Percentiles rank a stretch among this genome's conserved stretches.
Evolutionary conservation across 495 filamentous ascomycete genomes (phyloP).

Genomic region (Aspergillus biplanus): DNA sequence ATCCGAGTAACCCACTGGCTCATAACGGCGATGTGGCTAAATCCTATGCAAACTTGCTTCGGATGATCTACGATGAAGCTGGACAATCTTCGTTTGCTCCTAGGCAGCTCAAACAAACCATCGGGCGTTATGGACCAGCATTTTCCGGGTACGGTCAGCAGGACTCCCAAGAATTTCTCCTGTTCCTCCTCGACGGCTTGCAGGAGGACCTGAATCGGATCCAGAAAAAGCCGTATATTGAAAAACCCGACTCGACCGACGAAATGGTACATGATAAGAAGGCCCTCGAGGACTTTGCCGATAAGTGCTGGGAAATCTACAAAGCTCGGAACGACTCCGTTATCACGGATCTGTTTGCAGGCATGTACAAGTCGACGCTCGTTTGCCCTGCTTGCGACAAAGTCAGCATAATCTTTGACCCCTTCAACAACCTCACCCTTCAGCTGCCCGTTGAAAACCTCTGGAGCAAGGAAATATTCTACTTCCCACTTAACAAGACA

Average conservation of each 20-base stretch:
- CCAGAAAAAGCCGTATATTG: slow-evolving; percentile 93
- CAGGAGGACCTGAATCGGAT: slow-evolving; percentile 95
- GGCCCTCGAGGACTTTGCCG: slow-evolving; percentile 78
- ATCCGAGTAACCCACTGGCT: slow-evolving; percentile 78
- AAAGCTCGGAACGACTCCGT: slow-evolving; percentile 93
- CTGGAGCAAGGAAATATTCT: slow-evolving; percentile 73
- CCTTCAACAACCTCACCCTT: slow-evolving; percentile 91
- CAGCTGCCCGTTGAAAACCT: slow-evolving; percentile 83
- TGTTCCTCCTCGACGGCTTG: slow-evolving; percentile 90
- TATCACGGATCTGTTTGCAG: slow-evolving; percentile 91
- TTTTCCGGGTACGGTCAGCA: slow-evolving; percentile 97
- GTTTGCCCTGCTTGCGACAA: slow-evolving; percentile 90
- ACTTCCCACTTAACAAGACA: slow-evolving; percentile 66
- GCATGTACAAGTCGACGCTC: slow-evolving; percentile 97
- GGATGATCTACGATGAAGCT: slow-evolving; percentile 66
- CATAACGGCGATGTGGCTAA: slow-evolving; percentile 83
- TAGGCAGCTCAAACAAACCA: slow-evolving; percentile 73
- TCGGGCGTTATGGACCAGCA: slow-evolving; percentile 76
- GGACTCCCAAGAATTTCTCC: slow-evolving; percentile 96
- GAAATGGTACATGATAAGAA: slow-evolving; percentile 86
- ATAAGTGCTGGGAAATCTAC: slow-evolving; percentile 87
- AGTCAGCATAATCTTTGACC: slow-evolving; percentile 98
- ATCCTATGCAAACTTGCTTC: slow-evolving; percentile 73
- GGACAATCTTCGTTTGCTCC: slow-evolving; percentile 68
- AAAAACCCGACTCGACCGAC: slow-evolving; percentile 97